Percentiles rank a stretch among this genome's conserved stretches.
These are phyloP conservation scores for Tetrapisispora arboricola DNA, from an alignment of 805 yeast species.

Conservation along the genomic window DNA sequence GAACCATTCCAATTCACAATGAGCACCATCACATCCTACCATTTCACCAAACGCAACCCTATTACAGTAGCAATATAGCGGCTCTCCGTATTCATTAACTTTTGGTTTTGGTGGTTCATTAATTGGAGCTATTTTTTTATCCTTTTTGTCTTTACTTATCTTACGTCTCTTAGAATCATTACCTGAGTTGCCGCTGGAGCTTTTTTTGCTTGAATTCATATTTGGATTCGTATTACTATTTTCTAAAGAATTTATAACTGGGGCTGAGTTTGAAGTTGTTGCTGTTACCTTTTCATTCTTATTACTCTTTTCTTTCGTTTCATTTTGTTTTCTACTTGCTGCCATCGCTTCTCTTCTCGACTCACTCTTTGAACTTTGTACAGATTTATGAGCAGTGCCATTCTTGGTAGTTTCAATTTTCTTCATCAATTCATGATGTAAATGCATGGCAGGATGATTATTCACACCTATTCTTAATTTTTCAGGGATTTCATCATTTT, in stretches of 20 bases:
- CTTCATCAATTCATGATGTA: conserved; percentile 29
- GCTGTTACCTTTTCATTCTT: conserved; percentile 1
- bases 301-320: conserved; percentile 12
- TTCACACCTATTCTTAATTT: conserved; percentile 64
- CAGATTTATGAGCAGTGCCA: conserved; percentile 33
- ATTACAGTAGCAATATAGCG: conserved; percentile 90
- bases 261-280: conserved; percentile 1
- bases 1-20: conserved; percentile 90
- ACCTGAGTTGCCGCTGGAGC: neutral
- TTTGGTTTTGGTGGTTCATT: conserved; percentile 4
- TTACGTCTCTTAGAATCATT: conserved; percentile 5
- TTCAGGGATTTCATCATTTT: conserved; percentile 71
- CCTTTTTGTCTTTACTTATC: neutral
- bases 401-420: conserved; percentile 16
- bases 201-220: neutral
- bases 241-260: neutral
- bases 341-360: conserved; percentile 87
- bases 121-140: neutral
- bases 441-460: conserved; percentile 80
- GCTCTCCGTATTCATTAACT: conserved; percentile 44
- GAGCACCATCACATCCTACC: conserved; percentile 97
- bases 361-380: conserved; percentile 72
- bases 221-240: neutral
- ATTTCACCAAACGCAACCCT: conserved; percentile 96
- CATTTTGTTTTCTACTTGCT: conserved; percentile 42